A percentile compares a stretch with the other conserved stretches of the same genome.
Evolutionary conservation across 106 monocot species (phyloP).

Genomic region (Acorus calamus): DNA sequence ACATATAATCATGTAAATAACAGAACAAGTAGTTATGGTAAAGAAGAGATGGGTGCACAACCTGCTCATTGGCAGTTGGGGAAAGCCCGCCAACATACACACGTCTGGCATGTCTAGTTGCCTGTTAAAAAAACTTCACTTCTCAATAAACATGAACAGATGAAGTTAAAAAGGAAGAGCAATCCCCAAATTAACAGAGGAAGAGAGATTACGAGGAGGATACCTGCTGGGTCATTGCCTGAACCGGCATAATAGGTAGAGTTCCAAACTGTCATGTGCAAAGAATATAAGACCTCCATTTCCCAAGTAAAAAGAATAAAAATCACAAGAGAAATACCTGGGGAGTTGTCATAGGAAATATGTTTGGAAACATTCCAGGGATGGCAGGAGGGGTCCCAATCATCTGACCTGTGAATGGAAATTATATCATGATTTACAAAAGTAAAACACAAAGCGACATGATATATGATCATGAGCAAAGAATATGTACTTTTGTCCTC

Average conservation of each 20-base stretch:
- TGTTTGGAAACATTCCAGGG: constrained; percentile 5
- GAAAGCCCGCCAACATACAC: constrained; percentile 2
- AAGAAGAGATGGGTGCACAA: neutral
- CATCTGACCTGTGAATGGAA: constrained; percentile 59
- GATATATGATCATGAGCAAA: neutral
- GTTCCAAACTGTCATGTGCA: neutral
- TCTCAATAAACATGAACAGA: too few relatives aligned
- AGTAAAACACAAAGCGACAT: too few relatives aligned
- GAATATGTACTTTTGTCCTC: constrained; percentile 19
- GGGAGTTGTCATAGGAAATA: neutral
- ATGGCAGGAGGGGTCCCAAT: constrained; percentile 39
- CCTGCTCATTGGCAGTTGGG: constrained; percentile 2
- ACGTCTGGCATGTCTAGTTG: too few relatives aligned
- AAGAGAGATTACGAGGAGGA: too few relatives aligned
- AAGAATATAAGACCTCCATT: too few relatives aligned
- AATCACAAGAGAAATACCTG: too few relatives aligned
- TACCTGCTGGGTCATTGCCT: neutral
- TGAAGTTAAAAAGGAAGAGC: too few relatives aligned
- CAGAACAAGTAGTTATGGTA: too few relatives aligned
- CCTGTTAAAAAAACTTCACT: too few relatives aligned
- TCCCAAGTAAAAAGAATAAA: too few relatives aligned
- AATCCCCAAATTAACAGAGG: too few relatives aligned
- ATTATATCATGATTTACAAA: constrained; percentile 1
- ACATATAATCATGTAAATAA: too few relatives aligned
- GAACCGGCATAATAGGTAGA: neutral